These are phyloP conservation scores for Chrysanthemum seticuspe DNA, from an alignment of 129 eudicot genomes.

Conservation along the genomic window DNA sequence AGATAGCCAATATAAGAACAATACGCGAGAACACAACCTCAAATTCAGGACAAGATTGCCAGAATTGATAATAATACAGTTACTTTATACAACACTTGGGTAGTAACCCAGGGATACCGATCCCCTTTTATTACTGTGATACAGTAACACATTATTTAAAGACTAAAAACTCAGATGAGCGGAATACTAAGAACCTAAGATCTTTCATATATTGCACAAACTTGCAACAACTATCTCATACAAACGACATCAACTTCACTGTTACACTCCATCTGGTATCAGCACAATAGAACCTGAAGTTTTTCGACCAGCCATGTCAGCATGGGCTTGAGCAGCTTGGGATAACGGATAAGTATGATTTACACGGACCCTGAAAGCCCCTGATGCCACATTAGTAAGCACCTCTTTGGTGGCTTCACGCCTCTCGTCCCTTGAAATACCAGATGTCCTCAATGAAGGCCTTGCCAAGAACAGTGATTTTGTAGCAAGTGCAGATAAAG, in stretches of 20 bases:
- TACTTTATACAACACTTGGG: no score
- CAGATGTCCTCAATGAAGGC: slow-evolving; percentile 60
- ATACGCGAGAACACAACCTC: no score
- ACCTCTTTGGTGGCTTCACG: slow-evolving; percentile 58
- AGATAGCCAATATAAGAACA: no score
- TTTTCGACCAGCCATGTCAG: slow-evolving; percentile 64
- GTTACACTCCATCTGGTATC: slow-evolving; percentile 45
- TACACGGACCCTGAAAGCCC: slow-evolving; percentile 57
- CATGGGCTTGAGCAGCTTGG: slow-evolving; percentile 68
- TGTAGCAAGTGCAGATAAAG: slow-evolving; percentile 48
- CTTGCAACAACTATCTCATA: slow-evolving; percentile 11
- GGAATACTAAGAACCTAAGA: not conserved
- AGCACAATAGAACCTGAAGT: slow-evolving; percentile 78
- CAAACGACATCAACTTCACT: slow-evolving; percentile 16
- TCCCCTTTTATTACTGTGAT: not conserved
- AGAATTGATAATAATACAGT: no score
- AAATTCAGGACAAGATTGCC: no score
- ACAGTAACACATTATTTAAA: not conserved
- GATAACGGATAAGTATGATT: slow-evolving; percentile 70
- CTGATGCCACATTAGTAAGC: slow-evolving; percentile 47
- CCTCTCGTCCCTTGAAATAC: slow-evolving; percentile 49
- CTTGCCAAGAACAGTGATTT: slow-evolving; percentile 67
- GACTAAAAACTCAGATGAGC: not conserved
- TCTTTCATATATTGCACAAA: not conserved
- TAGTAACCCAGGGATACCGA: no score